phyloP scores from a whole-genome alignment of 257 asterid species.

The Coffea canephora region DNA sequence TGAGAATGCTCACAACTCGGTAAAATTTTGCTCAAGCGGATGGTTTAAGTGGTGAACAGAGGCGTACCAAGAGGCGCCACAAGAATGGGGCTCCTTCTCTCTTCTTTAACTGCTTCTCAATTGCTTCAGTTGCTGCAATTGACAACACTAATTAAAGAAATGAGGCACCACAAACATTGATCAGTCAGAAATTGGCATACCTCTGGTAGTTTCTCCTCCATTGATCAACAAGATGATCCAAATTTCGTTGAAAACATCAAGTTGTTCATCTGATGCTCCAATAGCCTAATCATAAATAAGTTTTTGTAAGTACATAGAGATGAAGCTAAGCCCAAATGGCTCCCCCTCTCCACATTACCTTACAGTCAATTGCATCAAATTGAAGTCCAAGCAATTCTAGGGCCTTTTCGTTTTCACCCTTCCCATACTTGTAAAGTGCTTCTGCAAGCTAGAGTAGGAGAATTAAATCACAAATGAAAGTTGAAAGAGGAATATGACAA shows the following conservation, averaged over 20 bases:
- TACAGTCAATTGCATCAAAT: slow-evolving; percentile 57
- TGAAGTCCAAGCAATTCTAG: slow-evolving; percentile 57
- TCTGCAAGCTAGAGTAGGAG: slow-evolving; percentile 75
- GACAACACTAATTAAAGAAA: slow-evolving; percentile 14
- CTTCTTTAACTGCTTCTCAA: slow-evolving; percentile 65
- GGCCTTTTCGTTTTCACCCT: slow-evolving; percentile 60
- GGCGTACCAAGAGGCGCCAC: slow-evolving; percentile 77
- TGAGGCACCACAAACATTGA: background rate
- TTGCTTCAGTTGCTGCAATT: slow-evolving; percentile 59
- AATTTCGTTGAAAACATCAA: slow-evolving; percentile 77
- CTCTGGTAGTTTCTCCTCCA: slow-evolving; percentile 50
- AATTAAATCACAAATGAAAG: slow-evolving; percentile 11
- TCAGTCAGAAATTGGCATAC: slow-evolving; percentile 26
- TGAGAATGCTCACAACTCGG: background rate
- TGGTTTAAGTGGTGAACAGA: background rate
- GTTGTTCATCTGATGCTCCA: slow-evolving; percentile 97
- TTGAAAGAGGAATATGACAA: background rate
- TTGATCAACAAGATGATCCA: slow-evolving; percentile 58
- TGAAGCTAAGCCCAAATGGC: slow-evolving; percentile 2
- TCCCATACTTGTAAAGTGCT: slow-evolving; percentile 59
- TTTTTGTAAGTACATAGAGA: background rate
- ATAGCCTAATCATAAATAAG: slow-evolving; percentile 51
- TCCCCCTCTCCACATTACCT: slow-evolving; percentile 42
- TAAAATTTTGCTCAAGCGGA: background rate
- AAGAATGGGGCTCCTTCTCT: slow-evolving; percentile 73